A percentile compares a stretch with the other conserved stretches of the same genome.
Conservation (phyloP, 1,284 basidiomycete species). For the Malassezia arunalokei region DNA sequence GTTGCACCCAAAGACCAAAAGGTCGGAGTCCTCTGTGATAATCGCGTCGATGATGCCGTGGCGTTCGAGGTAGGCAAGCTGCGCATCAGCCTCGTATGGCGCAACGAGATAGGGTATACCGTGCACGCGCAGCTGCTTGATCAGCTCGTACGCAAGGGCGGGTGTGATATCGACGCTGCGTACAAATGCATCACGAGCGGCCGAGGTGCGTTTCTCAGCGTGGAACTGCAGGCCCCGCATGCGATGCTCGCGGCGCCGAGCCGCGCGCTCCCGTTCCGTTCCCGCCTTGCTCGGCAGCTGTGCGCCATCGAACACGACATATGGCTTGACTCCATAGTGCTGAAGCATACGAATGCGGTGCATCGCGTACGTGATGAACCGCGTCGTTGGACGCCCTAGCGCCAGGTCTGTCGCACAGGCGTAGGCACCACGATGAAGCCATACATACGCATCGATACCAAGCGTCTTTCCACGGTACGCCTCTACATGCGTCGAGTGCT, state of each 20-base stretch:
- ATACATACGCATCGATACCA: constrained; percentile 81
- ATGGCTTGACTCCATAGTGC: constrained; percentile 72
- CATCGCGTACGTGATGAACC: constrained; percentile 95
- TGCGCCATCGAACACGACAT: constrained; percentile 92
- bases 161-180: constrained; percentile 93
- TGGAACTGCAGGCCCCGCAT: constrained; percentile 61
- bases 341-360: constrained; percentile 71
- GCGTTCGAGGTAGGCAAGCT: constrained; percentile 81
- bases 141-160: constrained; percentile 90
- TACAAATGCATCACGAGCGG: constrained; percentile 75
- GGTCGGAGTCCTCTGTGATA: constrained; percentile 93
- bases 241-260: constrained; percentile 48
- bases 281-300: constrained; percentile 83
- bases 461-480: constrained; percentile 47
- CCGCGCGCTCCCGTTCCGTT: constrained; percentile 70
- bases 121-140: constrained; percentile 58
- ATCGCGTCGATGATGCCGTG: constrained; percentile 75
- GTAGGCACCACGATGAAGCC: constrained; percentile 91
- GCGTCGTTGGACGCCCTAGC: constrained; percentile 63
- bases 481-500: constrained; percentile 23
- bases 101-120: constrained; percentile 66
- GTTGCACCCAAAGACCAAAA: constrained; percentile 88
- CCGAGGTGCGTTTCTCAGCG: constrained; percentile 61
- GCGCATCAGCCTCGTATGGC: constrained; percentile 96
- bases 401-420: constrained; percentile 77